Evolutionary conservation across 257 asterid species (phyloP), one percentile per base, ranked within the genome.

Genomic region (Solanum dulcamara): DNA sequence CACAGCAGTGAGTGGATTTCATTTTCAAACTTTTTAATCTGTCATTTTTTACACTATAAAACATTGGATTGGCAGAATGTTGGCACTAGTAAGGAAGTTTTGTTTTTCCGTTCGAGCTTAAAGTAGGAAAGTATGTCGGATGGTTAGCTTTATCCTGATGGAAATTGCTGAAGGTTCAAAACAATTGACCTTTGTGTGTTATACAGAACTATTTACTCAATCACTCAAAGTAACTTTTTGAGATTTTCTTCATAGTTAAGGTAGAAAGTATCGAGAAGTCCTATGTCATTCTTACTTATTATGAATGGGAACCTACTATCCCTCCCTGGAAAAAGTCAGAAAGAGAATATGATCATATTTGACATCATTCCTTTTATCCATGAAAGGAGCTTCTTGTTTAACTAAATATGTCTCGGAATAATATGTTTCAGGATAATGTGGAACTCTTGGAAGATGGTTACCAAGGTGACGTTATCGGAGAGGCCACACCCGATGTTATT

Each of bases 401-500:
- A 44, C 26, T 81, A 28, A 5, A 6, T 53, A 30, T 35, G 81
- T 40, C 15, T 71, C 6, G 53, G 28, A 86, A 38, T 55, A 28
- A 81, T 22, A 42, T 12, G 6, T 90, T 90, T 88, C 94, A 97
- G 98, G 98, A 89, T 71, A 91, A 90, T 85, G 32, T 90, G 83
- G 96, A 94, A 80, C 93, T 74, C 81, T 80, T 94, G 86, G 98
- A 93, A 81, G 97, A 92, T 86, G 98, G 98, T 83, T 95, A 97
- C 87, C 89, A 89, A 89, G 95, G 92, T 55, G 99, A 97, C 88
- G 91, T 93, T 86, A 94, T 97, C 48, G 99, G 98, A 81, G 99
- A 97, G 91, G 92, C 94, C 82, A 97, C 98, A 2, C 97, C 99
- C 32, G 98, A 97, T 90, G 94, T 94, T 89, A 92, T 95, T 53